Percentiles rank a stretch among this genome's conserved stretches.
Evolutionary conservation across 116 monocot genomes (phyloP).

Genomic region (Thalassia testudinum): DNA sequence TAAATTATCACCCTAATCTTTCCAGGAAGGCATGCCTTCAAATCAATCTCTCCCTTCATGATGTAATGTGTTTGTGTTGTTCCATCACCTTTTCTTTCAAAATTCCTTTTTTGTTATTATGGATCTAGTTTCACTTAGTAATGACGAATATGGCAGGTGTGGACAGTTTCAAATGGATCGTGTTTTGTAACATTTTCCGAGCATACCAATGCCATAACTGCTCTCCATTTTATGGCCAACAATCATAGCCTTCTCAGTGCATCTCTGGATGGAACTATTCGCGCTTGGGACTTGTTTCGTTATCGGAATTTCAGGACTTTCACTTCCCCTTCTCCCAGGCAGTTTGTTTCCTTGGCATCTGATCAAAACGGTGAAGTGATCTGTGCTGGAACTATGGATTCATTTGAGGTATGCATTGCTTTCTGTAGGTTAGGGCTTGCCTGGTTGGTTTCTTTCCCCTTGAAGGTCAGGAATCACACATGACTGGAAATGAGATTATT

Average conservation of each 20-base stretch:
- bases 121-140: no score
- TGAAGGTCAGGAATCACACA: no score
- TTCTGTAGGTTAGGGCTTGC: no score
- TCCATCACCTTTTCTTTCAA: no score
- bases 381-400: conserved; percentile 96
- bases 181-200: conserved; percentile 97
- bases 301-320: conserved; percentile 93
- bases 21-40: no score
- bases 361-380: conserved; percentile 95
- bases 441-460: no score
- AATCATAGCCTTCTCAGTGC: conserved; percentile 90
- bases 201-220: conserved; percentile 95
- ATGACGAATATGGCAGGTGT: conserved; percentile 35
- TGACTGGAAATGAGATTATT: not conserved
- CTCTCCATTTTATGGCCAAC: conserved; percentile 74
- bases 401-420: conserved; percentile 66
- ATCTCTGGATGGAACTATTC: conserved; percentile 92
- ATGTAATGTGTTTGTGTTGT: no score
- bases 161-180: conserved; percentile 94
- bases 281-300: conserved; percentile 96
- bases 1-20: no score
- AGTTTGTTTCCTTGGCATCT: conserved; percentile 87
- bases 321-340: conserved; percentile 81
- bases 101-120: no score
- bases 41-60: no score